Percentiles rank a stretch among this genome's conserved stretches.
phyloP scores from a whole-genome alignment of 1,284 basidiomycete genomes.

The Ustilago crameri region DNA sequence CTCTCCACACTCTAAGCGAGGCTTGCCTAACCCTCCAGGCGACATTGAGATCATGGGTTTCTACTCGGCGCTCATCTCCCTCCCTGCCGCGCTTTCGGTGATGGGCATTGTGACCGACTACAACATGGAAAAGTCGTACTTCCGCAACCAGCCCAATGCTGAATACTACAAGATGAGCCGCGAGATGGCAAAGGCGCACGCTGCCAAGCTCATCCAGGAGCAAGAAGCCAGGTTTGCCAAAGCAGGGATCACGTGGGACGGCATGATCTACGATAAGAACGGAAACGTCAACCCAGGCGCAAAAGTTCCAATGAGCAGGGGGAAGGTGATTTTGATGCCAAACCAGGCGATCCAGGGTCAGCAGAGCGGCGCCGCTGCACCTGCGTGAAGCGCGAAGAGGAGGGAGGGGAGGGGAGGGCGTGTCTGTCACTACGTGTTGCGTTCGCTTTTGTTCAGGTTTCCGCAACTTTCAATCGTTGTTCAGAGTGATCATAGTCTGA shows the following conservation, averaged over 20 bases:
- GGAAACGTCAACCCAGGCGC: constrained; percentile 18
- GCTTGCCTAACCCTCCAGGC: constrained; percentile 18
- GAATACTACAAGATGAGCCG: constrained; percentile 28
- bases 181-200: constrained; percentile 20
- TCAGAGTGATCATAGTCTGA: no score
- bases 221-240: constrained; percentile 30
- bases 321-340: neutral
- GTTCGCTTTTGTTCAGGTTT: no score
- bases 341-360: neutral
- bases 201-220: constrained; percentile 18
- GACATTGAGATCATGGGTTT: constrained; percentile 39
- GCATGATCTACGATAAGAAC: constrained; percentile 32
- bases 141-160: constrained; percentile 26
- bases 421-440: no score
- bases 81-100: constrained; percentile 31
- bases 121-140: constrained; percentile 38
- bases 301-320: constrained; percentile 1
- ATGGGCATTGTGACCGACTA: constrained; percentile 33
- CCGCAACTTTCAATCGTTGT: no score
- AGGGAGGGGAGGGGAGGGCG: no score
- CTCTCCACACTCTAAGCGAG: constrained; percentile 12
- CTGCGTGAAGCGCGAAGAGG: no score
- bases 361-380: no score
- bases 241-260: constrained; percentile 16
- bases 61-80: constrained; percentile 21